Base-by-base conservation (phyloP, 1,284 basidiomycete species). In the Coriolopsis trogii region DNA sequence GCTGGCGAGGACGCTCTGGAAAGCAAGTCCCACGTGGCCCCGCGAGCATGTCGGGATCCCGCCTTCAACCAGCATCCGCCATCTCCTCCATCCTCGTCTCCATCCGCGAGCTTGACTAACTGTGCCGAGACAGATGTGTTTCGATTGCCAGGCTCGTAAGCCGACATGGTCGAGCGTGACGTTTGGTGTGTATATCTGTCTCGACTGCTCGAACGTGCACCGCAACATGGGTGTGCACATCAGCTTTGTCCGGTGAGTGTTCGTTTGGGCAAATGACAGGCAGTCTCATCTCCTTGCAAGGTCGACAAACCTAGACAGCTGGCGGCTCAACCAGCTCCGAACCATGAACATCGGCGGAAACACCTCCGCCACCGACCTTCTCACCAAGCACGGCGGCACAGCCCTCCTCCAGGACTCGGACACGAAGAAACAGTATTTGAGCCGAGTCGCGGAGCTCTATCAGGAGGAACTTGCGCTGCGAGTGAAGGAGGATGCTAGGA, bases 211-310 rank as follows among this genome's bases (percentile, higher is more conserved):
- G 5, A 92, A 89, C 58, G 80, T 93, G 13, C 96, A 99, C 72
- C 82, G 96, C 51, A 98, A 97, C 71, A 89, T 98, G 84, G 96
- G 96, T 62, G 97, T 99, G 18, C 96, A 99, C 70, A 95, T 99
- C 71, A 93, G 87, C 59, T 99, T 99, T 68, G 96, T 99, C 39
- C 80, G 95, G 91, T 95, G 67, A 60, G 89, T 75, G 3, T 10
- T n/a, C 24, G 28, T 16, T 24, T 46, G 33, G 0, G 21, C 20
- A 34, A 9, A 25, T 26, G 53, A 41, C 33, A 51, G 38, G 34
- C 41, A 34, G 21, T 29, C 42, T 52, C 49, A 40, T 55, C 31
- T 47, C 24, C 36, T 41, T 6, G 23, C 25, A 28, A 95, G 95
- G 60, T 98, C 96, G 12, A 98, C 95, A 57, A 98, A 96, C 74